These are phyloP conservation scores for Capsicum chinense DNA, from an alignment of 257 asterid genomes.

Conservation along the genomic window DNA sequence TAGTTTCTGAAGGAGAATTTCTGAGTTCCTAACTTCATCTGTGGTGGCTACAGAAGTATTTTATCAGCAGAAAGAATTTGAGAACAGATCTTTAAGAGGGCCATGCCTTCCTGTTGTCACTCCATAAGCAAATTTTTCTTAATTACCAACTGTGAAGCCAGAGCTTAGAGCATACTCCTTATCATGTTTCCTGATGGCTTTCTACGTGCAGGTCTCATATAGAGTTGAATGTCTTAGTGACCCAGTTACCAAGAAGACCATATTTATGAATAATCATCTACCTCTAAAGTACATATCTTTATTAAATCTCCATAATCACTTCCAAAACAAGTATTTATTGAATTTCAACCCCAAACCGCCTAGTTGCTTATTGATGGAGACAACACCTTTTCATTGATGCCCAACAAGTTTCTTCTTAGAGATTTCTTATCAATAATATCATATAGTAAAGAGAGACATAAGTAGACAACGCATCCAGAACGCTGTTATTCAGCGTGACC, in stretches of 20 bases:
- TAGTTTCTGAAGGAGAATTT: not conserved
- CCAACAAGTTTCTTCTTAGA: too few relatives aligned
- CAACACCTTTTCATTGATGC: too few relatives aligned
- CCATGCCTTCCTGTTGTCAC: not conserved
- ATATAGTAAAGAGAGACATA: too few relatives aligned
- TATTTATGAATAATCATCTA: too few relatives aligned
- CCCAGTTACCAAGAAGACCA: too few relatives aligned
- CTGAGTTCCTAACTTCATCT: not conserved
- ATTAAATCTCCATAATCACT: not conserved
- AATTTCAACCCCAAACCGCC: too few relatives aligned
- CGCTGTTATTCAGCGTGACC: not conserved
- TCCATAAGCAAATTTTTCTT: not conserved
- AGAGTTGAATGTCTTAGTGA: not conserved
- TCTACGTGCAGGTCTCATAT: not conserved
- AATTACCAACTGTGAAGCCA: not conserved
- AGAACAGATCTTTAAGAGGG: not conserved
- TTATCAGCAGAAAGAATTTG: not conserved
- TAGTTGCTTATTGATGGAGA: too few relatives aligned
- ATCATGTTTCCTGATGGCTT: not conserved
- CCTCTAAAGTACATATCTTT: not conserved
- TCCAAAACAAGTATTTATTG: too few relatives aligned
- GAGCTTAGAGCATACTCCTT: not conserved
- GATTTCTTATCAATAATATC: too few relatives aligned
- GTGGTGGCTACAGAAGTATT: not conserved
- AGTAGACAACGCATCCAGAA: too few relatives aligned